Evolutionary conservation across 345 rosid species (phyloP).

Genomic region (Gossypium thurberi): DNA sequence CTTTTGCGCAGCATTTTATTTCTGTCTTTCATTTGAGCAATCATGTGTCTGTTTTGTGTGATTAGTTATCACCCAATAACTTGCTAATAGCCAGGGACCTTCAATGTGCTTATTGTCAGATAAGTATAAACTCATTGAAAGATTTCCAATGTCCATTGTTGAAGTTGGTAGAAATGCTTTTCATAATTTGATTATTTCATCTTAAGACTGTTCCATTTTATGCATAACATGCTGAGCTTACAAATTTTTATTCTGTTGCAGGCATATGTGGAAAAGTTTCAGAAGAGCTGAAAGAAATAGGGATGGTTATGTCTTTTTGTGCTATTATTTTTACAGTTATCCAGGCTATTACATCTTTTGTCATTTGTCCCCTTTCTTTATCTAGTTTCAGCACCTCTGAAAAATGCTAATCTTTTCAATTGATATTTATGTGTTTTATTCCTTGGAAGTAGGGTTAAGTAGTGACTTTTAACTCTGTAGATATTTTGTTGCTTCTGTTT

Average conservation of each 20-base stretch:
- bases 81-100: neutral
- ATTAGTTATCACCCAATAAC: neutral
- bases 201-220: neutral
- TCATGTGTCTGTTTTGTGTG: neutral
- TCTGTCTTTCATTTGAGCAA: neutral
- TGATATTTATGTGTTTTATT: constrained; percentile 8
- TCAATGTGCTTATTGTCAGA: neutral
- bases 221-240: neutral
- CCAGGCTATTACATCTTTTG: neutral
- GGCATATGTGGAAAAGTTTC: constrained; percentile 53
- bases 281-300: constrained; percentile 38
- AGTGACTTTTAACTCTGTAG: constrained; percentile 16
- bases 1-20: neutral
- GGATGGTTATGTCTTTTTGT: neutral
- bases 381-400: constrained; percentile 4
- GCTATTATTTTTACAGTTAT: neutral
- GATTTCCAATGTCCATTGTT: neutral
- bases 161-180: neutral
- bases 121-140: neutral
- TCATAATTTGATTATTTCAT: neutral
- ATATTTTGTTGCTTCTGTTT: constrained; percentile 13
- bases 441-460: constrained; percentile 13
- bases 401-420: neutral
- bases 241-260: constrained; percentile 21
- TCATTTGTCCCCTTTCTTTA: neutral